Evolutionary conservation across 768 basidiomycete genomes (phyloP).

Genomic region (Mycena maculata): DNA sequence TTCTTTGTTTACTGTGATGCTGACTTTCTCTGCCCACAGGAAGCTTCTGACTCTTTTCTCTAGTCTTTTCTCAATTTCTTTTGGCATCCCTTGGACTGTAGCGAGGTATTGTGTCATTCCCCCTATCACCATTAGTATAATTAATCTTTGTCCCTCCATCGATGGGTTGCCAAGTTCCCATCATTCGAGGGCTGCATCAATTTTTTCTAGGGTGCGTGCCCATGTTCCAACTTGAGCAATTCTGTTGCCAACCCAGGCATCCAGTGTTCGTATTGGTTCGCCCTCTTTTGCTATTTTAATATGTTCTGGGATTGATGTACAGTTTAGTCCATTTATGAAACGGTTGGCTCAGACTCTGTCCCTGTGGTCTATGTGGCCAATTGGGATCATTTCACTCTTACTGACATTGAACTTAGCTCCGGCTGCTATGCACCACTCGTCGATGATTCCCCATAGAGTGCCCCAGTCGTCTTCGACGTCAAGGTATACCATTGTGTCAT

Average conservation of each 20-base stretch:
- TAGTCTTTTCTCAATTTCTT: too few species aligned
- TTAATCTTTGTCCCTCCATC: slow-evolving; percentile 40
- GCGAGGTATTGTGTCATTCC: slow-evolving; percentile 51
- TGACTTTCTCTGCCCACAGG: too few species aligned
- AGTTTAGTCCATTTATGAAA: neutral
- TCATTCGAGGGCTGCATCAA: too few species aligned
- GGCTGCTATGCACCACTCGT: neutral
- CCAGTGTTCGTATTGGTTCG: slow-evolving; percentile 43
- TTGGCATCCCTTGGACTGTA: slow-evolving; percentile 51
- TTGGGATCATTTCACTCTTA: slow-evolving; percentile 54
- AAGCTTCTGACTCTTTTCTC: too few species aligned
- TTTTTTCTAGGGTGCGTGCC: slow-evolving; percentile 43
- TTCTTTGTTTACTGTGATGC: too few species aligned
- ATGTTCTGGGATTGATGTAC: slow-evolving; percentile 21
- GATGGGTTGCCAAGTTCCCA: slow-evolving; percentile 43
- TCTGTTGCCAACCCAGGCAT: slow-evolving; percentile 47
- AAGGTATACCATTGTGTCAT: too few species aligned
- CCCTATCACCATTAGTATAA: slow-evolving; percentile 44
- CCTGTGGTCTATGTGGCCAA: slow-evolving; percentile 41
- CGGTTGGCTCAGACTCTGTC: slow-evolving; percentile 17
- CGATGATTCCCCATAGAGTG: neutral
- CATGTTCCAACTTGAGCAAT: slow-evolving; percentile 39
- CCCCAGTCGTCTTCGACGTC: neutral
- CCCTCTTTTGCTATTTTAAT: slow-evolving; percentile 46
- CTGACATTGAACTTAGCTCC: slow-evolving; percentile 42